A percentile compares a stretch with the other conserved stretches of the same genome.
Conservation (phyloP, 2,329 filamentous ascomycete species). For the Akanthomyces dipterigenus region DNA sequence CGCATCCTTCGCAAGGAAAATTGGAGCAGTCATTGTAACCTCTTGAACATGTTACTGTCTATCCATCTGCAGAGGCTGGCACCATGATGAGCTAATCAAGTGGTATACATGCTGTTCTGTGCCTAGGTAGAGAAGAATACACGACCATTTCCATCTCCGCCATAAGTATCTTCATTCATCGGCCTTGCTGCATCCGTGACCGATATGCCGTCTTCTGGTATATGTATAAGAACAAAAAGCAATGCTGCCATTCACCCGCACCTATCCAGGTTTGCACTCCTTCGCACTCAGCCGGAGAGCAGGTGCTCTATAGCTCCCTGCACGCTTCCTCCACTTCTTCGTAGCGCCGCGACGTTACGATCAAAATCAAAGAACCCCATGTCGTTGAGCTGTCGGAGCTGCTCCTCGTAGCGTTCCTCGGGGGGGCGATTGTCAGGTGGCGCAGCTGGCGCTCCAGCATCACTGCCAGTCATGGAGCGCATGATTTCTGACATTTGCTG, state of each 20-base stretch:
- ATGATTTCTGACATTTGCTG: slow-evolving; percentile 49
- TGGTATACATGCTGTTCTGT: slow-evolving; percentile 11
- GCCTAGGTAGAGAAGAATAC: slow-evolving; percentile 10
- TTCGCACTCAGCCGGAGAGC: slow-evolving; percentile 25
- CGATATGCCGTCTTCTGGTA: background rate
- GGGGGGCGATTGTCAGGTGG: slow-evolving; percentile 80
- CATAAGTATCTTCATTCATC: background rate
- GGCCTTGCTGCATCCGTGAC: background rate
- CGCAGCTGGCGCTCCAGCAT: slow-evolving; percentile 36
- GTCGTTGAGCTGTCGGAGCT: slow-evolving; percentile 89
- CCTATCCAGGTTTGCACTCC: background rate
- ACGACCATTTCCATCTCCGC: background rate
- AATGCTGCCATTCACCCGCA: background rate
- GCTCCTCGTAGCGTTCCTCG: slow-evolving; percentile 86
- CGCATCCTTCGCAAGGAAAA: too few relatives aligned
- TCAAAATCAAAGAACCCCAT: slow-evolving; percentile 99
- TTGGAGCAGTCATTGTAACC: background rate
- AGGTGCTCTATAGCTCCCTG: slow-evolving; percentile 83
- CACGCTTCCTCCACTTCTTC: slow-evolving; percentile 86
- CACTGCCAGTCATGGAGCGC: slow-evolving; percentile 26
- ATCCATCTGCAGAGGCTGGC: background rate
- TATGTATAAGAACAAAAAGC: slow-evolving; percentile 6
- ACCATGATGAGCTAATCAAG: background rate
- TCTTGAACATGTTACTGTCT: background rate
- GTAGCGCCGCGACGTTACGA: slow-evolving; percentile 78